These are phyloP conservation scores for Barbatosphaeria neglecta DNA, from an alignment of 495 filamentous ascomycete genomes.

Conservation along the genomic window DNA sequence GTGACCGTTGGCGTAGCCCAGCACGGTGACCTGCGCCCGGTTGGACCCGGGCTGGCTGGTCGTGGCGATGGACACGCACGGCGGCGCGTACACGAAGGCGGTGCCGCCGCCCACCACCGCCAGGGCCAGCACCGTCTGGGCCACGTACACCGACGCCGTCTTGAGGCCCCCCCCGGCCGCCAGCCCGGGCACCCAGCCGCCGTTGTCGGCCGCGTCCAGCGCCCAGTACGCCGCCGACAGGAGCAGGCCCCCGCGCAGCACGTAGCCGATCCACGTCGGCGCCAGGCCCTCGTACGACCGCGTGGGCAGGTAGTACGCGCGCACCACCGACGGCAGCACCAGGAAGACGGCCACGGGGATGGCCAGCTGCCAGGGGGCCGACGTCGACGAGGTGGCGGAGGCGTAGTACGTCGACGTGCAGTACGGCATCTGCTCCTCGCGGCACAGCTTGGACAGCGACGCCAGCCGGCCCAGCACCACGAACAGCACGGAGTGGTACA, in stretches of 20 bases:
- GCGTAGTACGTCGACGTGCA: conserved; percentile 94
- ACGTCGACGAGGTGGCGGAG: conserved; percentile 82
- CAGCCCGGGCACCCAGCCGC: conserved; percentile 60
- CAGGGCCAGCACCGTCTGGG: conserved; percentile 66
- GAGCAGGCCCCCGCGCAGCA: conserved; percentile 64
- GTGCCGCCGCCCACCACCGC: conserved; percentile 54
- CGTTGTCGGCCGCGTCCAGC: conserved; percentile 83
- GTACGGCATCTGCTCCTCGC: conserved; percentile 96
- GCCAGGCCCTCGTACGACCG: conserved; percentile 79
- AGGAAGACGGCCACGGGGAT: conserved; percentile 68
- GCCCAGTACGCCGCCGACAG: conserved; percentile 76
- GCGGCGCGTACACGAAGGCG: conserved; percentile 63
- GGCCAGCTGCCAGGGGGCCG: conserved; percentile 76
- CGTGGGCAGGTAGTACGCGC: conserved; percentile 61
- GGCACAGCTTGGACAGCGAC: conserved; percentile 84
- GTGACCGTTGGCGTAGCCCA: conserved; percentile 85
- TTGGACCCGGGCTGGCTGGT: conserved; percentile 21
- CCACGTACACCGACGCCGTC: conserved; percentile 57
- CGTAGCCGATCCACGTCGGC: conserved; percentile 68
- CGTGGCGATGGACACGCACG: conserved; percentile 52
- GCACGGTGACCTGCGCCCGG: conserved; percentile 56
- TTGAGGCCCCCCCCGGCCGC: conserved; percentile 52
- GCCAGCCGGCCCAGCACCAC: conserved; percentile 68
- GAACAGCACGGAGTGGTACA: conserved; percentile 78
- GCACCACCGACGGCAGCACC: conserved; percentile 65